phyloP scores from a whole-genome alignment of 2,329 filamentous ascomycete species.

The Mycosphaerella sp. region DNA sequence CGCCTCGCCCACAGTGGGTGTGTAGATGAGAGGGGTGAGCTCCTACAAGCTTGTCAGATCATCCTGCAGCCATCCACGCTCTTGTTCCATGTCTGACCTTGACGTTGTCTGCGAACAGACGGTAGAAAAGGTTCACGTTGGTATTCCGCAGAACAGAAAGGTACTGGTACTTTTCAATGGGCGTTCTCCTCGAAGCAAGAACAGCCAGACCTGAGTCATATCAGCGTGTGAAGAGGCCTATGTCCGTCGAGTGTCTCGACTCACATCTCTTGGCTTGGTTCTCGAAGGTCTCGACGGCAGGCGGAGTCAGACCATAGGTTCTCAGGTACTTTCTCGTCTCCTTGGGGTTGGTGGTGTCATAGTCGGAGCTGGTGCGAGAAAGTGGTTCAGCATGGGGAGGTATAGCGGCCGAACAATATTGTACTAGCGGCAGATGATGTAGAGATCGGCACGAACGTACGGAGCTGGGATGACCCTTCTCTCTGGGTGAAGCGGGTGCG shows the following conservation, averaged over 20 bases:
- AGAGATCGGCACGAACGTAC: slow-evolving; percentile 13
- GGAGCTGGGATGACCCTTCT: slow-evolving; percentile 29
- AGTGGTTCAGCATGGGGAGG: slow-evolving; percentile 9
- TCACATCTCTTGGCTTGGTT: slow-evolving; percentile 46
- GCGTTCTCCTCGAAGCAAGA: slow-evolving; percentile 61
- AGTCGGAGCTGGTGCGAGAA: slow-evolving; percentile 34
- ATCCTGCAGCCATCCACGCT: neutral
- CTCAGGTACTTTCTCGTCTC: slow-evolving; percentile 47
- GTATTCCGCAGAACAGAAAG: slow-evolving; percentile 67
- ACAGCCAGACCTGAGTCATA: slow-evolving; percentile 60
- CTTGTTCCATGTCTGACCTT: slow-evolving; percentile 37
- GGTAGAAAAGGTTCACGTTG: slow-evolving; percentile 77
- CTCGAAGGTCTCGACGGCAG: slow-evolving; percentile 46
- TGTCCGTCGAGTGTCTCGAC: slow-evolving; percentile 11
- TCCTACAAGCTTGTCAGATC: slow-evolving; percentile 44
- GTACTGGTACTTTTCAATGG: slow-evolving; percentile 78
- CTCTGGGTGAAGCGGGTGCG: slow-evolving; percentile 28
- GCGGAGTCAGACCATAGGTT: slow-evolving; percentile 49
- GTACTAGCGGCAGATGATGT: neutral
- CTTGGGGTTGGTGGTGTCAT: slow-evolving; percentile 44
- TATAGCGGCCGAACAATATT: neutral
- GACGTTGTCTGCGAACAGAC: slow-evolving; percentile 68
- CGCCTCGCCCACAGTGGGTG: slow-evolving; percentile 87
- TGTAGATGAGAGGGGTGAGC: slow-evolving; percentile 79
- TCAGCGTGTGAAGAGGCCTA: slow-evolving; percentile 9